Percentiles rank a stretch among this genome's conserved stretches.
Conservation (phyloP, 306 rosid species). For the Clitoria ternatea region DNA sequence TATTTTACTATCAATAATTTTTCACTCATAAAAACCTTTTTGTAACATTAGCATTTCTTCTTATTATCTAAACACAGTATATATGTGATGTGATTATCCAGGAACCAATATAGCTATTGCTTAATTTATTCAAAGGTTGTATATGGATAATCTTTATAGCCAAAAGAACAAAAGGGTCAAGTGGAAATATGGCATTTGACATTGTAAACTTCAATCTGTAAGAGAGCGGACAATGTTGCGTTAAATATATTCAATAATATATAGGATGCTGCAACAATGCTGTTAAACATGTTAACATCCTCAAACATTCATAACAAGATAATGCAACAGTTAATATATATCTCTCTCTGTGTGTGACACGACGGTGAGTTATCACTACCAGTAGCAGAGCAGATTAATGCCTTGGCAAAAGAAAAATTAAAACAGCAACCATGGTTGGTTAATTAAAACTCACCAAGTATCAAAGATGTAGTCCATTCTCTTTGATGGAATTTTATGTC, state of each 20-base stretch:
- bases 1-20: neutral
- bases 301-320: slow-evolving; percentile 43
- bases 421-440: slow-evolving; percentile 4
- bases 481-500: no score
- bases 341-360: no score
- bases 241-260: slow-evolving; percentile 1
- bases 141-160: neutral
- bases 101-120: neutral
- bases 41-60: no score
- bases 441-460: neutral
- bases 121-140: no score
- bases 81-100: neutral
- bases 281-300: slow-evolving; percentile 26
- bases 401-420: neutral
- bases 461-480: slow-evolving; percentile 7
- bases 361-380: slow-evolving; percentile 34
- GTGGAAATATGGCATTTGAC: neutral
- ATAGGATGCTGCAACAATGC: slow-evolving; percentile 38
- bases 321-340: slow-evolving; percentile 26
- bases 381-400: slow-evolving; percentile 21
- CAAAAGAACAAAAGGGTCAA: slow-evolving; percentile 6
- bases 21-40: neutral
- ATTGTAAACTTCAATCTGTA: neutral
- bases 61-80: no score
- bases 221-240: neutral